phyloP scores from a whole-genome alignment of 2,329 filamentous ascomycete genomes.

The Orbilia quercus region DNA sequence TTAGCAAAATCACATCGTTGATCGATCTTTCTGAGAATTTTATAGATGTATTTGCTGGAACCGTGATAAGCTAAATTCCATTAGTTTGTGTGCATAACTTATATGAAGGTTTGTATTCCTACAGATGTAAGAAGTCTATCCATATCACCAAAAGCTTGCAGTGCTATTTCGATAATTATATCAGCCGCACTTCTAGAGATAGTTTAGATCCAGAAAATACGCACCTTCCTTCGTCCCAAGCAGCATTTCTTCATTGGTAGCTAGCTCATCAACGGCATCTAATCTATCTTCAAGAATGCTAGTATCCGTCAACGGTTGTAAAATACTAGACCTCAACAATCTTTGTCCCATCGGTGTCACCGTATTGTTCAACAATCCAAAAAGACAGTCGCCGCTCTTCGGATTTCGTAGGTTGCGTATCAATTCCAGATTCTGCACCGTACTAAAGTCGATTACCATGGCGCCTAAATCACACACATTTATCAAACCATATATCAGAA shows the following conservation, averaged over 20 bases:
- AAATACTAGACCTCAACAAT: conserved; percentile 82
- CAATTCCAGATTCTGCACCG: conserved; percentile 85
- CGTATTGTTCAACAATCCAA: conserved; percentile 86
- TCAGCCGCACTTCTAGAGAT: no score
- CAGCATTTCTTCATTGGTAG: conserved; percentile 86
- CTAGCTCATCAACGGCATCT: conserved; percentile 84
- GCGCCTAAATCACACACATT: conserved; percentile 71
- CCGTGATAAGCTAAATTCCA: conserved; percentile 74
- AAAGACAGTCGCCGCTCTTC: conserved; percentile 83
- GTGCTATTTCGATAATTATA: conserved; percentile 65
- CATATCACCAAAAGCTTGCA: conserved; percentile 80
- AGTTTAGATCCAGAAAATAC: background rate
- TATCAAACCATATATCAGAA: background rate
- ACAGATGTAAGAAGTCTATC: conserved; percentile 83
- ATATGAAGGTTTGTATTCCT: conserved; percentile 57
- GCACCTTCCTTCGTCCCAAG: conserved; percentile 76
- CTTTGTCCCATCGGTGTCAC: conserved; percentile 88
- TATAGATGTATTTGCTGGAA: conserved; percentile 74
- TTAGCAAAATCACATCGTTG: conserved; percentile 87
- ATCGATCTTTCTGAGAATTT: conserved; percentile 81
- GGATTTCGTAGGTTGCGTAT: conserved; percentile 84
- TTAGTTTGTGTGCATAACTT: background rate
- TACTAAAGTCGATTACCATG: conserved; percentile 95
- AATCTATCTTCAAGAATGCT: conserved; percentile 77
- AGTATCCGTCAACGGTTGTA: conserved; percentile 84